These are phyloP conservation scores for Moelleriella libera DNA, from an alignment of 2,329 filamentous ascomycete genomes.

Conservation along the genomic window DNA sequence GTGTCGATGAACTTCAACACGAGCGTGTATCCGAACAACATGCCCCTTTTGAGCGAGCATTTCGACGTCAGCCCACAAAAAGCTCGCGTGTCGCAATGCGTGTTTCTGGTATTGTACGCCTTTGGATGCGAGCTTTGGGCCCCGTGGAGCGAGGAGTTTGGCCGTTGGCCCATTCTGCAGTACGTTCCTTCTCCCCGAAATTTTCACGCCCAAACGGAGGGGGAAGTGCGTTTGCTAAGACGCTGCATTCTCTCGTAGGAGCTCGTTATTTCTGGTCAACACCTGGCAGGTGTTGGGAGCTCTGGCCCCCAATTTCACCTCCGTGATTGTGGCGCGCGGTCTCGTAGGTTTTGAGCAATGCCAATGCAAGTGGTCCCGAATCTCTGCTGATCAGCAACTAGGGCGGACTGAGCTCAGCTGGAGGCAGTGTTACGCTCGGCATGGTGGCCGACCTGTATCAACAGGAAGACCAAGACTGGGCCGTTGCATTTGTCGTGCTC, in stretches of 20 bases:
- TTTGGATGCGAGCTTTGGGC: constrained; percentile 83
- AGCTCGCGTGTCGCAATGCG: constrained; percentile 57
- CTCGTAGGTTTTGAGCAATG: constrained; percentile 21
- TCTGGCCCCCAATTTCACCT: constrained; percentile 56
- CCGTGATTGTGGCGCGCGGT: constrained; percentile 52
- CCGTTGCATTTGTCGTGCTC: constrained; percentile 62
- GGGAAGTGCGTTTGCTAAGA: background rate
- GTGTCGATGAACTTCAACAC: constrained; percentile 70
- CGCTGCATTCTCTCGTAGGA: background rate
- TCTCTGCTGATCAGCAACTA: background rate
- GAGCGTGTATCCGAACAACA: constrained; percentile 55
- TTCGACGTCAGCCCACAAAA: constrained; percentile 42
- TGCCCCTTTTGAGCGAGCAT: constrained; percentile 42
- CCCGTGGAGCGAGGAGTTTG: constrained; percentile 72
- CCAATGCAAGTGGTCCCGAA: background rate
- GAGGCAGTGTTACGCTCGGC: constrained; percentile 56
- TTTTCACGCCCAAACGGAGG: too few relatives aligned
- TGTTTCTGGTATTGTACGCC: constrained; percentile 66
- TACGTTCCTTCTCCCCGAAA: constrained; percentile 9
- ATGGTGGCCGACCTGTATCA: constrained; percentile 66
- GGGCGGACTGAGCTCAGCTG: constrained; percentile 52
- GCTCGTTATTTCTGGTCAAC: constrained; percentile 58
- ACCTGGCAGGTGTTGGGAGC: constrained; percentile 60
- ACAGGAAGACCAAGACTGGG: constrained; percentile 55
- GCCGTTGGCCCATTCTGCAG: constrained; percentile 62